Conservation (phyloP, 2,329 filamentous ascomycete genomes). For the Pseudogymnoascus sp. region DNA sequence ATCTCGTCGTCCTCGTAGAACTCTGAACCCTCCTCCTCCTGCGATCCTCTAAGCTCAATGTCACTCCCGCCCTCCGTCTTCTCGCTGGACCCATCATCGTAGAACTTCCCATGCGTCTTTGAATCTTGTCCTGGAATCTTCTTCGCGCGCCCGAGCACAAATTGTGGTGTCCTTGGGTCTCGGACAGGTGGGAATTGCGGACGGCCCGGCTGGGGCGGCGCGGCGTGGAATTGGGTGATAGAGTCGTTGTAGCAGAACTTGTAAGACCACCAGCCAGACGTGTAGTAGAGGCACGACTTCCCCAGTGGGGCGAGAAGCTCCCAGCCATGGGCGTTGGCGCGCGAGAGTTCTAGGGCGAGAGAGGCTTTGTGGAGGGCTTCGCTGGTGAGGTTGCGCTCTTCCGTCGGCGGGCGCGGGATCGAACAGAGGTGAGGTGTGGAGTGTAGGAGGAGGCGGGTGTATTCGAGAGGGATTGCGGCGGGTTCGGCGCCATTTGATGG, state of each 20-base stretch:
- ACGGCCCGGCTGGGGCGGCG: conserved; percentile 51
- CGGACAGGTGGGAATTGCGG: conserved; percentile 56
- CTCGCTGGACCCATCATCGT: conserved; percentile 24
- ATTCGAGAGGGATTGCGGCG: background rate
- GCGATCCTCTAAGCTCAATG: conserved; percentile 20
- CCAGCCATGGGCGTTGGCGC: conserved; percentile 58
- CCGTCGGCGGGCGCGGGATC: conserved; percentile 47
- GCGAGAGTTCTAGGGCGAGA: conserved; percentile 56
- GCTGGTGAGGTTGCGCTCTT: conserved; percentile 39
- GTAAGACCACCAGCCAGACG: conserved; percentile 69
- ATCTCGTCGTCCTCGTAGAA: background rate
- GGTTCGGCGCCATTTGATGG: conserved; percentile 5
- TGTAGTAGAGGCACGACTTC: conserved; percentile 60
- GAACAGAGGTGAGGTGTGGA: conserved; percentile 44
- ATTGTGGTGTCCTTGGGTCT: conserved; percentile 54
- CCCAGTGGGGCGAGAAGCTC: conserved; percentile 60
- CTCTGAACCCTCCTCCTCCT: conserved; percentile 17
- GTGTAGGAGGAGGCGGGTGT: background rate
- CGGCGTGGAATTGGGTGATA: conserved; percentile 64
- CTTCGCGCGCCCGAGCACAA: conserved; percentile 51
- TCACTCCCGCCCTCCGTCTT: conserved; percentile 9
- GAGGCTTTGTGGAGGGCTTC: conserved; percentile 44
- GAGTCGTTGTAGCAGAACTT: conserved; percentile 62
- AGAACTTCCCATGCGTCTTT: conserved; percentile 12
- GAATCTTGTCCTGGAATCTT: conserved; percentile 19